phyloP scores from a whole-genome alignment of 1,139 yeast genomes.

The Fermentozyma sake region DNA sequence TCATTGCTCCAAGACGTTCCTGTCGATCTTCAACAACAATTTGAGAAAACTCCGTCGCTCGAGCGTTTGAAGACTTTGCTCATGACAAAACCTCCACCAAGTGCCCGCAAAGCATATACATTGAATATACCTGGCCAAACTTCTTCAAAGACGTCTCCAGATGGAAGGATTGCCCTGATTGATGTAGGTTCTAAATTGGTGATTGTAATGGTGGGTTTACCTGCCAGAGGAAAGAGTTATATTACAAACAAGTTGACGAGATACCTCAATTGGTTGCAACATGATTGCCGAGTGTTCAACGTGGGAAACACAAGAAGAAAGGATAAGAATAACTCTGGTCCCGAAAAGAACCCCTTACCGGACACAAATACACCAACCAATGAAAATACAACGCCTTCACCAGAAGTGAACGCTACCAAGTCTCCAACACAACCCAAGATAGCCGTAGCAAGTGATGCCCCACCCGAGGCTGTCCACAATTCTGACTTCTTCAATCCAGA shows the following conservation, averaged over 20 bases:
- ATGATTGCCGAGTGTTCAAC: slow-evolving; percentile 83
- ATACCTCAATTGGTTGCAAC: slow-evolving; percentile 88
- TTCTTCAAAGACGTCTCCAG: slow-evolving; percentile 75
- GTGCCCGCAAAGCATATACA: slow-evolving; percentile 61
- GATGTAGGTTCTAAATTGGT: slow-evolving; percentile 81
- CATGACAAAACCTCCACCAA: slow-evolving; percentile 35
- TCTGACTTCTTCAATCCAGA: slow-evolving; percentile 88
- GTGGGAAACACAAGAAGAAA: slow-evolving; percentile 91
- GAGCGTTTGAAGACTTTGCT: slow-evolving; percentile 37
- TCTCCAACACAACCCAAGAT: slow-evolving; percentile 6
- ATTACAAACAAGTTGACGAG: slow-evolving; percentile 86
- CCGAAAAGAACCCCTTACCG: slow-evolving; percentile 67
- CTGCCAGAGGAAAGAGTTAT: slow-evolving; percentile 90
- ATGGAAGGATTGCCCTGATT: slow-evolving; percentile 68
- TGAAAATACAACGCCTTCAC: slow-evolving; percentile 14
- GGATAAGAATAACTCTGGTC: slow-evolving; percentile 64
- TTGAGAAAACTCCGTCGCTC: slow-evolving; percentile 40
- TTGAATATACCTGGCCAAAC: slow-evolving; percentile 93
- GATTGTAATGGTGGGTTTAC: slow-evolving; percentile 91
- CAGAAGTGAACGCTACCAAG: slow-evolving; percentile 6
- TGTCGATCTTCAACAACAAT: slow-evolving; percentile 26
- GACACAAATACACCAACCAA: slow-evolving; percentile 46
- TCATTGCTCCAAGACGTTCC: slow-evolving; percentile 32
- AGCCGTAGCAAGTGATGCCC: slow-evolving; percentile 3
- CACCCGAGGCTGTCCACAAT: slow-evolving; percentile 39